phyloP scores from a whole-genome alignment of 1,284 basidiomycete species.

The Boletellus deceptivus region DNA sequence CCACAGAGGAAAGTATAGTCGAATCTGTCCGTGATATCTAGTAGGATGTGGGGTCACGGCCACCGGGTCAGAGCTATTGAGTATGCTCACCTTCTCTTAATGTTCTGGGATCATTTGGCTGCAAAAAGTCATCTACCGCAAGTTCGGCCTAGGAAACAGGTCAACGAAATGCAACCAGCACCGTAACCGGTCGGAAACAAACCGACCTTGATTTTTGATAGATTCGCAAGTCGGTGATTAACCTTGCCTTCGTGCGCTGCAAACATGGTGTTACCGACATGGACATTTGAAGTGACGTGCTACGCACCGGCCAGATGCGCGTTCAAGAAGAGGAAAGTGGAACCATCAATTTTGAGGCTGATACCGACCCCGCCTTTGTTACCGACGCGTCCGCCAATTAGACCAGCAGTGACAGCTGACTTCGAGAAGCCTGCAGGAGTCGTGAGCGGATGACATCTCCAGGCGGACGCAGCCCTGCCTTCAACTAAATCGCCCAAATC shows the following conservation, averaged over 20 bases:
- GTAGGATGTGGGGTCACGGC: constrained; percentile 2
- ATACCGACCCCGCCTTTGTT: constrained; percentile 88
- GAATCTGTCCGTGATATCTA: constrained; percentile 79
- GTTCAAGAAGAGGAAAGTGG: constrained; percentile 80
- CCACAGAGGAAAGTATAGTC: constrained; percentile 82
- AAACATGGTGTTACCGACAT: constrained; percentile 4
- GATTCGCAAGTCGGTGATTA: constrained; percentile 65
- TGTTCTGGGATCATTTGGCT: constrained; percentile 57
- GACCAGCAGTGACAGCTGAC: constrained; percentile 76
- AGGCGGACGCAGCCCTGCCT: constrained; percentile 39
- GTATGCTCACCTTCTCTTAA: constrained; percentile 59
- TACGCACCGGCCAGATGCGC: constrained; percentile 78
- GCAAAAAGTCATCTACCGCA: constrained; percentile 64
- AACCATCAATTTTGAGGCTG: constrained; percentile 70
- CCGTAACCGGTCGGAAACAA: background rate
- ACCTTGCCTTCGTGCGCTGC: constrained; percentile 77
- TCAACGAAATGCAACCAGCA: constrained; percentile 6
- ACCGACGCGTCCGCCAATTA: constrained; percentile 85
- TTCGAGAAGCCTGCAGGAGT: constrained; percentile 57
- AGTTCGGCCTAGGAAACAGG: constrained; percentile 50
- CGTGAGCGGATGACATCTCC: constrained; percentile 1
- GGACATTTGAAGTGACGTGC: background rate
- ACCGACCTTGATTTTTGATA: constrained; percentile 71
- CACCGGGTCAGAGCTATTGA: background rate
- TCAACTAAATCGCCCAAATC: constrained; percentile 59